Evolutionary conservation across 768 basidiomycete genomes (phyloP).

Genomic region (Tricholoma saponaceum): DNA sequence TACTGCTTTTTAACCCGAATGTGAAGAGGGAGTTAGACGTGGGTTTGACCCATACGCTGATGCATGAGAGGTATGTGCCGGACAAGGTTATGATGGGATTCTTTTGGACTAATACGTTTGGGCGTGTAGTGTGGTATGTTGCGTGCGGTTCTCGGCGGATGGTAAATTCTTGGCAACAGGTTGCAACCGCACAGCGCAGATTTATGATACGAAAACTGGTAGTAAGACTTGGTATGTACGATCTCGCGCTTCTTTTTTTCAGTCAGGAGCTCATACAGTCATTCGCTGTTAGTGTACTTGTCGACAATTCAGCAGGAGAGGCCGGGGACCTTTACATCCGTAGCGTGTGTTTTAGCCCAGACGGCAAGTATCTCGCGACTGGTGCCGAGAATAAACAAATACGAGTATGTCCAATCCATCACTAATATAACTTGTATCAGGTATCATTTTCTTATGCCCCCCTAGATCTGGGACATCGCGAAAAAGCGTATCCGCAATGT

Average conservation of each 20-base stretch:
- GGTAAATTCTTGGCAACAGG: slow-evolving; percentile 93
- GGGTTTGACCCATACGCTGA: slow-evolving; percentile 76
- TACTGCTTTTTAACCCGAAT: slow-evolving; percentile 81
- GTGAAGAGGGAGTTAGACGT: slow-evolving; percentile 79
- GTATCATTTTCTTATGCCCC: not conserved
- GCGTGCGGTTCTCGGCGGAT: slow-evolving; percentile 91
- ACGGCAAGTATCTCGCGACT: slow-evolving; percentile 84
- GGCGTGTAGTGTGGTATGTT: slow-evolving; percentile 58
- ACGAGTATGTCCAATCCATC: slow-evolving; percentile 50
- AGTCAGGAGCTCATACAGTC: not conserved
- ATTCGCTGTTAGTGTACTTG: slow-evolving; percentile 50
- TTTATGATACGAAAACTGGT: slow-evolving; percentile 91
- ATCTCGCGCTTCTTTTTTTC: not conserved
- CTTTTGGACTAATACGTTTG: not conserved
- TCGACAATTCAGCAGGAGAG: slow-evolving; percentile 71
- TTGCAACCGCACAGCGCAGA: slow-evolving; percentile 93
- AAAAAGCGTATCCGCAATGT: slow-evolving; percentile 74
- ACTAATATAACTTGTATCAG: too few relatives aligned
- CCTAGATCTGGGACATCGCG: slow-evolving; percentile 90
- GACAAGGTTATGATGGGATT: not conserved
- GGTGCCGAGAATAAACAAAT: slow-evolving; percentile 91
- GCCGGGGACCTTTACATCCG: slow-evolving; percentile 87
- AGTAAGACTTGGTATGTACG: slow-evolving; percentile 72
- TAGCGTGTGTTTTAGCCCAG: slow-evolving; percentile 89
- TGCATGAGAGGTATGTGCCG: slow-evolving; percentile 78